phyloP scores from a whole-genome alignment of 257 asterid species.

The Rhazya stricta region DNA sequence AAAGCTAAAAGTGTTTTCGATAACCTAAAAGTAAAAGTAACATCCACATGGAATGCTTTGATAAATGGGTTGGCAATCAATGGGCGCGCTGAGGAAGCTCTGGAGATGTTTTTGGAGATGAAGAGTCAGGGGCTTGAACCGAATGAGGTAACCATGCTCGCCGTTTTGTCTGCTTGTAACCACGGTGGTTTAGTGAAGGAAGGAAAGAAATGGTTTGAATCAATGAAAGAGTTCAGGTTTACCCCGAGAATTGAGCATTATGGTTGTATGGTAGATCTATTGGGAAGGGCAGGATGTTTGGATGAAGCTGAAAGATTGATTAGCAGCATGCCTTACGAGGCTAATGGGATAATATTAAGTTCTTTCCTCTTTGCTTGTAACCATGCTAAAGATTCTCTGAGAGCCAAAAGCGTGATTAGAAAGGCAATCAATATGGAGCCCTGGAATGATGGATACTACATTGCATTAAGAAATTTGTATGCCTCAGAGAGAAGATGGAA shows the following conservation, averaged over 20 bases:
- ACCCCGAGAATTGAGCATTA: conserved; percentile 69
- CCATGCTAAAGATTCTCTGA: conserved; percentile 62
- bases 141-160: conserved; percentile 72
- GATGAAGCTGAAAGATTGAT: conserved; percentile 81
- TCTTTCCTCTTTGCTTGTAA: conserved; percentile 82
- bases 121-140: conserved; percentile 45
- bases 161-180: conserved; percentile 83
- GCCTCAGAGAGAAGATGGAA: conserved; percentile 86
- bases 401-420: conserved; percentile 68
- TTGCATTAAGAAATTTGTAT: conserved; percentile 80
- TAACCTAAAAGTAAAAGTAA: conserved; percentile 35
- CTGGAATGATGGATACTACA: conserved; percentile 68
- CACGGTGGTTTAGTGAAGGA: conserved; percentile 91
- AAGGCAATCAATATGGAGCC: conserved; percentile 73
- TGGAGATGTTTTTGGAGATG: conserved; percentile 62
- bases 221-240: conserved; percentile 49
- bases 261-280: conserved; percentile 77
- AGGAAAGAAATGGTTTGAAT: conserved; percentile 70
- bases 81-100: conserved; percentile 71
- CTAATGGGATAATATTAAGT: conserved; percentile 77
- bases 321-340: conserved; percentile 78
- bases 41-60: conserved; percentile 86
- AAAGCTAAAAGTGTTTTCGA: conserved; percentile 59
- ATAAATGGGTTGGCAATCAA: conserved; percentile 85
- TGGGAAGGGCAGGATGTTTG: conserved; percentile 80